These are phyloP conservation scores for Cucurbita maxima DNA, from an alignment of 306 rosid genomes.

Conservation along the genomic window DNA sequence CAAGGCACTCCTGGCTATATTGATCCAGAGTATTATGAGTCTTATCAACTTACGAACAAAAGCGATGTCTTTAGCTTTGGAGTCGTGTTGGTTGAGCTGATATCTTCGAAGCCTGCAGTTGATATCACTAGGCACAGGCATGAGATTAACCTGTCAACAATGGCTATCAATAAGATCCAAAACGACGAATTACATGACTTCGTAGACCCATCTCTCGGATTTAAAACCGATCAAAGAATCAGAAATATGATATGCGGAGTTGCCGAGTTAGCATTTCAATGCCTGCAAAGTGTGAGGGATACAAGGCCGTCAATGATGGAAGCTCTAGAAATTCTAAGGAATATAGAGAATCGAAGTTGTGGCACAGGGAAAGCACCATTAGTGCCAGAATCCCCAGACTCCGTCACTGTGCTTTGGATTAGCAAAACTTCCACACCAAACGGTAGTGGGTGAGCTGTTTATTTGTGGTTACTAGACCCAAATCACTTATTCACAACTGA, in stretches of 20 bases:
- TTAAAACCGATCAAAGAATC: constrained; percentile 38
- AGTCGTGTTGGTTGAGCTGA: constrained; percentile 59
- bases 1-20: constrained; percentile 94
- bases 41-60: constrained; percentile 55
- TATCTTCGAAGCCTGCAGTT: constrained; percentile 73
- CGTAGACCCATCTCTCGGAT: constrained; percentile 45
- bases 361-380: constrained; percentile 11
- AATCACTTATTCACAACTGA: no score
- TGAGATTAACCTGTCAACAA: constrained; percentile 58
- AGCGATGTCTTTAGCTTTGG: constrained; percentile 91
- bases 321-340: constrained; percentile 25
- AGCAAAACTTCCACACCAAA: constrained; percentile 40
- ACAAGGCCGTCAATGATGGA: constrained; percentile 57
- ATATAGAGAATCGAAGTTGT: constrained; percentile 31
- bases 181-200: constrained; percentile 40
- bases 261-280: constrained; percentile 69
- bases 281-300: constrained; percentile 51
- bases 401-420: background rate
- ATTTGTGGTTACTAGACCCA: background rate
- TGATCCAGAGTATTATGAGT: constrained; percentile 69
- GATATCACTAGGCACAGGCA: constrained; percentile 68
- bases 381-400: constrained; percentile 27
- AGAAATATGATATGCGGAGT: constrained; percentile 43
- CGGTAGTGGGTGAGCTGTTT: constrained; percentile 21
- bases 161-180: constrained; percentile 68